Conservation (phyloP, 176 grass and related monocot species). For the Avena atlantica region DNA sequence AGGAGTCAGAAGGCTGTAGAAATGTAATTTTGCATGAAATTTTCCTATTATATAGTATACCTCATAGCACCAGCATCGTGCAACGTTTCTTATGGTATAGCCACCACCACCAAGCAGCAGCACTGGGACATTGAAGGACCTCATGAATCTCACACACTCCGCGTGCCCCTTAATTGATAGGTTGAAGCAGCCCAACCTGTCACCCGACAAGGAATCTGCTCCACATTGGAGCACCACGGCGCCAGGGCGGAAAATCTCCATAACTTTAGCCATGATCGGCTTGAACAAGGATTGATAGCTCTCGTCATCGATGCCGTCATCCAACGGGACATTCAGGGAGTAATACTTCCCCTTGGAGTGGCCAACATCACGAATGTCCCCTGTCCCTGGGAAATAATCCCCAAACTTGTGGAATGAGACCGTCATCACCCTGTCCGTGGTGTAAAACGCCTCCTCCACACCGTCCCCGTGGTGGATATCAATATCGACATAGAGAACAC, state of each 20-base stretch:
- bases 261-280: constrained; percentile 87
- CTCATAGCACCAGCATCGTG: constrained; percentile 98
- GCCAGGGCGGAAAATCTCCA: constrained; percentile 89
- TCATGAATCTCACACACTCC: constrained; percentile 94
- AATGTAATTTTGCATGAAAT: constrained; percentile 16
- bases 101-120: constrained; percentile 88
- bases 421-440: constrained; percentile 89
- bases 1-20: not conserved
- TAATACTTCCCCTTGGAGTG: constrained; percentile 82
- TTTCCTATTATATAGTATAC: constrained; percentile 52
- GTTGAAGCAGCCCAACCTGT: constrained; percentile 91
- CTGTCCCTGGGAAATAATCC: constrained; percentile 94
- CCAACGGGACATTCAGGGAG: constrained; percentile 84
- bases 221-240: constrained; percentile 93
- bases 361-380: constrained; percentile 70
- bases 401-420: constrained; percentile 97
- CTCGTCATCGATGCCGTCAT: constrained; percentile 93
- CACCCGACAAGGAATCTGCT: constrained; percentile 89
- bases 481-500: constrained; percentile 93
- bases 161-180: constrained; percentile 89
- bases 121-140: constrained; percentile 91
- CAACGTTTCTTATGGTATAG: constrained; percentile 93
- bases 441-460: constrained; percentile 97
- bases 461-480: constrained; percentile 98
- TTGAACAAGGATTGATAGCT: constrained; percentile 96